Percentiles rank a stretch among this genome's conserved stretches.
phyloP scores from a whole-genome alignment of 2,329 filamentous ascomycete species.

The Sclerotinia borealis region DNA sequence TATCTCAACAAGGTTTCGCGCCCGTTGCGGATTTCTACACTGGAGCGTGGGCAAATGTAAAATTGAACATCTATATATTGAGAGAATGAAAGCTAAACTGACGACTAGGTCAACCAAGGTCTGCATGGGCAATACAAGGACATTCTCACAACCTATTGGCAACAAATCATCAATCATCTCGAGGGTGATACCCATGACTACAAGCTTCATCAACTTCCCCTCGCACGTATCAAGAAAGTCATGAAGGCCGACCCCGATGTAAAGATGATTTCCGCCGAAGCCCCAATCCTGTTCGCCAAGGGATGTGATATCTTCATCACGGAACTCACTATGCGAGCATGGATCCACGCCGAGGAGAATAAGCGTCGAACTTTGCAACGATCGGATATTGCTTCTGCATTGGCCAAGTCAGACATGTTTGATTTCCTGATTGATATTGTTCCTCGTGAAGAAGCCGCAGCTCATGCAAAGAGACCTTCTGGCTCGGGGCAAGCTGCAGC shows the following conservation, averaged over 20 bases:
- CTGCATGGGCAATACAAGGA: slow-evolving; percentile 90
- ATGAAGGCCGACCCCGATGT: slow-evolving; percentile 99
- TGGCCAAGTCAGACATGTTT: slow-evolving; percentile 99
- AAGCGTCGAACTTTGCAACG: slow-evolving; percentile 92
- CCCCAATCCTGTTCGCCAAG: slow-evolving; percentile 95
- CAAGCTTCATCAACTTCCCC: slow-evolving; percentile 92
- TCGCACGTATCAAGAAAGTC: slow-evolving; percentile 99
- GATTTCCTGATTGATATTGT: slow-evolving; percentile 99
- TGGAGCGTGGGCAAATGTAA: slow-evolving; percentile 89
- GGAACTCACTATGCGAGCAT: slow-evolving; percentile 96
- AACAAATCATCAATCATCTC: slow-evolving; percentile 93
- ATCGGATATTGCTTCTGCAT: slow-evolving; percentile 90
- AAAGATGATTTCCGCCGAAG: slow-evolving; percentile 99
- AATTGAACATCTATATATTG: slow-evolving; percentile 29
- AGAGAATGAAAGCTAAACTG: slow-evolving; percentile 22
- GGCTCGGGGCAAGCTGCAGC: slow-evolving; percentile 38
- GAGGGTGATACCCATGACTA: slow-evolving; percentile 96
- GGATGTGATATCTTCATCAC: slow-evolving; percentile 99
- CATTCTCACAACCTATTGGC: slow-evolving; percentile 98
- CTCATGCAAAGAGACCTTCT: slow-evolving; percentile 70
- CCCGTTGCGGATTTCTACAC: slow-evolving; percentile 88
- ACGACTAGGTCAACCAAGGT: slow-evolving; percentile 79
- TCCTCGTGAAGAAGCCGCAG: slow-evolving; percentile 84
- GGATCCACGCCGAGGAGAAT: slow-evolving; percentile 99
- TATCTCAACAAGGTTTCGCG: slow-evolving; percentile 80